These are phyloP conservation scores for Crataegus laevigata DNA, from an alignment of 306 rosid genomes.

Conservation along the genomic window DNA sequence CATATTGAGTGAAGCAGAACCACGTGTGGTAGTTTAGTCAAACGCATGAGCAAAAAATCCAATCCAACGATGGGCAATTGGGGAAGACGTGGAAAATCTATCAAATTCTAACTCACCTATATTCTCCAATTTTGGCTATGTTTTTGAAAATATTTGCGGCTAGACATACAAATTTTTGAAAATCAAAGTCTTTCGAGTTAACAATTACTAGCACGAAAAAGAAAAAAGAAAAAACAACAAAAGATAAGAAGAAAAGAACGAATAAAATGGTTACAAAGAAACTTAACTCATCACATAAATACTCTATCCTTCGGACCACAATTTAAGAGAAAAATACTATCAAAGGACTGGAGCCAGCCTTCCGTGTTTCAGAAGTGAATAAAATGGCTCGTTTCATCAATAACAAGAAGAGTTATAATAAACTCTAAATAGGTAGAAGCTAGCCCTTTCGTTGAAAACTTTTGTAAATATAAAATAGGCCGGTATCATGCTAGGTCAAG, in stretches of 20 bases:
- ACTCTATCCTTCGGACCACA: not conserved
- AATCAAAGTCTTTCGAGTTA: not conserved
- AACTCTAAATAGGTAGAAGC: not conserved
- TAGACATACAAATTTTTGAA: not conserved
- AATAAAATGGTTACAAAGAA: no score
- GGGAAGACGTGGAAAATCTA: not conserved
- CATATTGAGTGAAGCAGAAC: no score
- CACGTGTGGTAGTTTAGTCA: accelerated
- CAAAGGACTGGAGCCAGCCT: not conserved
- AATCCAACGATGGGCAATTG: not conserved
- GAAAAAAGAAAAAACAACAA: no score
- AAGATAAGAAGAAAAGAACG: no score
- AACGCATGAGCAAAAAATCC: not conserved
- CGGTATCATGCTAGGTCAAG: not conserved
- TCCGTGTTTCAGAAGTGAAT: not conserved
- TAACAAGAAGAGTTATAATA: not conserved
- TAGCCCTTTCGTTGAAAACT: not conserved
- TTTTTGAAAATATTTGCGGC: not conserved
- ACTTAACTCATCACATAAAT: not conserved
- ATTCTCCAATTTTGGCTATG: not conserved
- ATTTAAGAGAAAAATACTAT: not conserved
- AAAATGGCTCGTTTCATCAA: not conserved
- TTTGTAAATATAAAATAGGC: not conserved
- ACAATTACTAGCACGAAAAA: not conserved
- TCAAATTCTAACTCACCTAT: not conserved